Base-by-base conservation (phyloP, 257 asterid species). In the Anisodus acutangulus region DNA sequence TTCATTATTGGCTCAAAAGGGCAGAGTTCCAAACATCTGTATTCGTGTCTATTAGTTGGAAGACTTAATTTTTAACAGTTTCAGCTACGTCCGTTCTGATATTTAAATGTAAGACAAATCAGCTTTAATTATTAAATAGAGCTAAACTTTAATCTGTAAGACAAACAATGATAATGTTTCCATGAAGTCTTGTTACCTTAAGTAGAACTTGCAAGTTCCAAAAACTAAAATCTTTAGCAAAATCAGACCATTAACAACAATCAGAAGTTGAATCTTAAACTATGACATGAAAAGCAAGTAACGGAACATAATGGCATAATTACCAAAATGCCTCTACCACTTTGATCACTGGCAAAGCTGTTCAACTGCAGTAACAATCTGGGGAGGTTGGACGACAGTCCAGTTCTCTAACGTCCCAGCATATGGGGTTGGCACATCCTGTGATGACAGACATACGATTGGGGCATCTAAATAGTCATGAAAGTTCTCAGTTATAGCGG, bases 371-470 rank as follows among this genome's bases (percentile, higher is more conserved):
- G 93, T 86, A 19, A 94, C 95, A 81, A 94, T 91, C 90, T 94
- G 98, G 39, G 93, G 85, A 57, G 98, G 97, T 78, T 94, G 98
- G 79, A 94, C 97, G 4, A 94, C 93, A 1, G 98, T 93, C 95
- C 93, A 91, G 45, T 92, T 94, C 89, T 94, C 98, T 85, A 94
- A 79, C 4, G 89, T 81, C 79, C 97, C 98, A 6, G 97, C 93
- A 83, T 94, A 94, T 3, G 98, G 98, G 9, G 98, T 93, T 2
- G 97, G 98, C 84, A 93, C 98, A 41, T 94, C 98, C 89, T 94
- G 98, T 15, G 97, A 94, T 0, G 97, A 93, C 80, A 94, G 87
- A 74, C 98, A 94, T 62, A 93, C 91, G 39, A 93, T 93, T 2
- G 97, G 94, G 4, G 98, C 93, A 84, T 94, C 97, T 87, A 94